These are phyloP conservation scores for Sarocladium kiliense DNA, from an alignment of 2,329 filamentous ascomycete species.

Conservation along the genomic window DNA sequence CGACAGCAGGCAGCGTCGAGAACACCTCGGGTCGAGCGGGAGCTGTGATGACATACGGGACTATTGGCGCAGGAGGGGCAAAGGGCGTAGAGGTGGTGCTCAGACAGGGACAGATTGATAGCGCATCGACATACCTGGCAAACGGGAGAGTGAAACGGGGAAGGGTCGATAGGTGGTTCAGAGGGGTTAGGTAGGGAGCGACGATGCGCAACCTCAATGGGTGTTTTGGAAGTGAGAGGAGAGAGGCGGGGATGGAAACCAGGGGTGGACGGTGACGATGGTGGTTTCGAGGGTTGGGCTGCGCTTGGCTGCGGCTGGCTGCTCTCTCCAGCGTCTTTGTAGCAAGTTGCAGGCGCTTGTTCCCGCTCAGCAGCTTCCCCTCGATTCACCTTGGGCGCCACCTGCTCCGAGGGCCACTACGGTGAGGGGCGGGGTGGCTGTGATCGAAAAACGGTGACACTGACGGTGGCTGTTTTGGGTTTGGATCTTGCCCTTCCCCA, in stretches of 20 bases:
- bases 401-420: too few species aligned
- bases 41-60: constrained; percentile 3
- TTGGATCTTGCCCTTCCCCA: background rate
- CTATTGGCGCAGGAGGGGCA: constrained; percentile 1
- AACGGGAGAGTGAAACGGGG: background rate
- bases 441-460: background rate
- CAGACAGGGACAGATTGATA: background rate
- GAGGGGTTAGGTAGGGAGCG: background rate
- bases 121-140: background rate
- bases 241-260: background rate
- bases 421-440: background rate
- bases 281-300: constrained; percentile 4
- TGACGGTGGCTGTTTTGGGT: constrained; percentile 5
- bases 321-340: background rate
- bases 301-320: background rate
- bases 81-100: background rate
- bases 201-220: background rate
- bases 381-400: background rate
- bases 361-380: constrained; percentile 4
- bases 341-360: background rate
- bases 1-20: too few species aligned
- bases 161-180: background rate
- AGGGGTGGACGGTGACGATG: constrained; percentile 1
- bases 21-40: background rate
- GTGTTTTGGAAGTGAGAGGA: background rate